phyloP scores from a whole-genome alignment of 2,329 filamentous ascomycete species.

The Xylariomycetidae sp. region DNA sequence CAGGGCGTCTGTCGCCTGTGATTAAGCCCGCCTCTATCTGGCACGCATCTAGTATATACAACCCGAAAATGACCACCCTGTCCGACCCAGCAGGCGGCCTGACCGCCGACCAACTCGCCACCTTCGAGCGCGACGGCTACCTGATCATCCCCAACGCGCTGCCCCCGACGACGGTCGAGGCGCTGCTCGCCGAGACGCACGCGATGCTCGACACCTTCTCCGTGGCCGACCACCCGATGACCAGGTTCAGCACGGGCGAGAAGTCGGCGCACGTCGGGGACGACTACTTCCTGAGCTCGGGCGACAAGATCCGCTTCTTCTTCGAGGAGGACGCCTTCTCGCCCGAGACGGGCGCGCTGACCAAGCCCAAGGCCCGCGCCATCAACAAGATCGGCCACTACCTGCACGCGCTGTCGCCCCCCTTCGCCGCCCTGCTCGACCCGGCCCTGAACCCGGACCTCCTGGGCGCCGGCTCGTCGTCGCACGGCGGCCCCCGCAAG shows the following conservation, averaged over 20 bases:
- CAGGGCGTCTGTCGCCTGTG: too few relatives aligned
- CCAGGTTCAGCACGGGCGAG: constrained; percentile 84
- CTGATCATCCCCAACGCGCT: constrained; percentile 80
- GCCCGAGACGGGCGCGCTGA: constrained; percentile 52
- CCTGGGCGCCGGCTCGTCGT: constrained; percentile 38
- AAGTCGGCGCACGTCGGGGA: constrained; percentile 78
- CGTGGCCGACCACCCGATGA: constrained; percentile 84
- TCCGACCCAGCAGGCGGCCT: constrained; percentile 47
- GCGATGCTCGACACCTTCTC: constrained; percentile 70
- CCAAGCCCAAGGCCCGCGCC: constrained; percentile 74
- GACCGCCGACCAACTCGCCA: constrained; percentile 62
- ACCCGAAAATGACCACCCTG: constrained; percentile 10
- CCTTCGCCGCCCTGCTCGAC: constrained; percentile 56
- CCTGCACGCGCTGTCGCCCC: constrained; percentile 63
- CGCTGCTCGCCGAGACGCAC: constrained; percentile 71
- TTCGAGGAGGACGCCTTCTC: constrained; percentile 93
- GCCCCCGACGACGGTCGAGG: constrained; percentile 55
- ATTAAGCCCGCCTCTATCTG: too few relatives aligned
- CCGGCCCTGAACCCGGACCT: constrained; percentile 41
- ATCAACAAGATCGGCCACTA: constrained; percentile 88
- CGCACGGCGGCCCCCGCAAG: constrained; percentile 28
- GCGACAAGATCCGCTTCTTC: constrained; percentile 93
- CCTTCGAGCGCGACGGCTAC: constrained; percentile 82
- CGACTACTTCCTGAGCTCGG: constrained; percentile 85
- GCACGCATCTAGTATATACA: background rate